These are phyloP conservation scores for Hamamelis virginiana DNA, from an alignment of 164 flowering plant species.

Conservation along the genomic window DNA sequence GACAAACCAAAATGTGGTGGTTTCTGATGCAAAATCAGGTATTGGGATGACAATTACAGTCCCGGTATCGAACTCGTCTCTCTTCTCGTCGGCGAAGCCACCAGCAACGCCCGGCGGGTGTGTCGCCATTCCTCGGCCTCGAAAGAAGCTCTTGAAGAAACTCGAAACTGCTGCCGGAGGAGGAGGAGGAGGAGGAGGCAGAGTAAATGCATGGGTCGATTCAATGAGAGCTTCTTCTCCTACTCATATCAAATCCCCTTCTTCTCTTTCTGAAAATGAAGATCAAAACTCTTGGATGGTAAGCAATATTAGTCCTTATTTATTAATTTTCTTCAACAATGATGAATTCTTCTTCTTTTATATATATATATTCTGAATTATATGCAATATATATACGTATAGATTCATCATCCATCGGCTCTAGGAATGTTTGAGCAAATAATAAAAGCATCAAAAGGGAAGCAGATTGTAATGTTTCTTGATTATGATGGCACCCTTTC, in stretches of 20 bases:
- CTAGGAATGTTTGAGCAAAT: constrained; percentile 69
- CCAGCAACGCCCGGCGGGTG: constrained; percentile 19
- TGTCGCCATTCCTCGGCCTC: constrained; percentile 24
- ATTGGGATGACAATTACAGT: constrained; percentile 15
- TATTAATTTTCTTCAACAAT: neutral
- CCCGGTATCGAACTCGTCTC: constrained; percentile 23
- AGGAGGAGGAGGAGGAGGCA: constrained; percentile 26
- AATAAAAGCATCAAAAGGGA: constrained; percentile 55
- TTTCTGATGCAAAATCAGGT: constrained; percentile 25
- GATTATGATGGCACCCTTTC: constrained; percentile 95
- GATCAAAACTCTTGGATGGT: constrained; percentile 43
- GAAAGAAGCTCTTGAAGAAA: constrained; percentile 28
- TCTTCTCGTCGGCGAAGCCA: constrained; percentile 28
- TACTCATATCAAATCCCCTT: constrained; percentile 46
- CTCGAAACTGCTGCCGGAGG: constrained; percentile 32
- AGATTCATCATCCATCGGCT: constrained; percentile 82
- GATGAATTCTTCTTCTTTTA: neutral
- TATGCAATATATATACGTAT: neutral
- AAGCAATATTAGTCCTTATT: constrained; percentile 18
- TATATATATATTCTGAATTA: neutral
- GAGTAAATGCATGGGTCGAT: constrained; percentile 52
- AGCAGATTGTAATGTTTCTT: constrained; percentile 74
- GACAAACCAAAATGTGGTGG: constrained; percentile 65
- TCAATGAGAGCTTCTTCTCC: constrained; percentile 85
- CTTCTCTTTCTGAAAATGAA: constrained; percentile 23